Evolutionary conservation across 2,329 filamentous ascomycete species (phyloP).

Genomic region (Fusarium proliferatum): DNA sequence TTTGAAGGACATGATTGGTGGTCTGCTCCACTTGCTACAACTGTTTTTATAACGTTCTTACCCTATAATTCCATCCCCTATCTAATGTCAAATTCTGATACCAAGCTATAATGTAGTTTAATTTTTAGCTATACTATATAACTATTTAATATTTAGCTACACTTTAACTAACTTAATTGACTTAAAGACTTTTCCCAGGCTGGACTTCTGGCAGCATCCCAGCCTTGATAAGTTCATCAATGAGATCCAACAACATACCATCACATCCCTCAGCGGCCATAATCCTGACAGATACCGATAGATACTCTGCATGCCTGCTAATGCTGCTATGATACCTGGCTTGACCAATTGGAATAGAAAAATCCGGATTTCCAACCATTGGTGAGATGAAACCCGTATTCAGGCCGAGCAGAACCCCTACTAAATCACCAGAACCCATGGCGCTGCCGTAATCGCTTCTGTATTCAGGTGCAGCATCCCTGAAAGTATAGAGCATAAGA

Average conservation of each 20-base stretch:
- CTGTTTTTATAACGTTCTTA: neutral
- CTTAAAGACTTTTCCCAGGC: neutral
- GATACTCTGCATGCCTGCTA: neutral
- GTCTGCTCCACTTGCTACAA: rapidly evolving
- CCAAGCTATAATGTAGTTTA: neutral
- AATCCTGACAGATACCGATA: neutral
- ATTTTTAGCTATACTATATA: rapidly evolving
- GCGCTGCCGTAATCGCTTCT: neutral
- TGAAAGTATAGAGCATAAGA: neutral
- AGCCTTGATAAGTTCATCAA: neutral
- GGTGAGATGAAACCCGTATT: neutral
- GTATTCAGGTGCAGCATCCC: neutral
- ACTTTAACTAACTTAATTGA: neutral
- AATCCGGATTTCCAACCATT: neutral
- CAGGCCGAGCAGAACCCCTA: neutral
- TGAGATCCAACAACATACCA: neutral
- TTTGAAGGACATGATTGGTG: neutral
- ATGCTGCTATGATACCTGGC: neutral
- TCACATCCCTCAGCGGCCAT: neutral
- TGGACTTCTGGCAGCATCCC: neutral
- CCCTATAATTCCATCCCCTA: neutral
- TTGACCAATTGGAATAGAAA: neutral
- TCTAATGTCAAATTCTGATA: neutral
- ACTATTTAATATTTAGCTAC: rapidly evolving
- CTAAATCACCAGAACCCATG: neutral